Evolutionary conservation across 129 eudicot species (phyloP).

Genomic region (Tagetes erecta): DNA sequence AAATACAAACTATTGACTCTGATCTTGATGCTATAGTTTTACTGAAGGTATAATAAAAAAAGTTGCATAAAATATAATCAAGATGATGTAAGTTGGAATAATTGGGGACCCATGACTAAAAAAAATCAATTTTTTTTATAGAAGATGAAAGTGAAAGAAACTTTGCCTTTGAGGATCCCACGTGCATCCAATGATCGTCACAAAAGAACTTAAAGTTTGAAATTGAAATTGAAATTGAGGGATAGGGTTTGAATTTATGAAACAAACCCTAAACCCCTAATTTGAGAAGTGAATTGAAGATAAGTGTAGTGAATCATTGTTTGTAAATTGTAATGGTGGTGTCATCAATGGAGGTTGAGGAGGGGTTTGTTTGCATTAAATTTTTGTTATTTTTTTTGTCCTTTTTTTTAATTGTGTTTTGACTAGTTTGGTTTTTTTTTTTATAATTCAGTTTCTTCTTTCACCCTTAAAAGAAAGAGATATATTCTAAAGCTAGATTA

Average conservation of each 20-base stretch:
- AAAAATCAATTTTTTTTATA: background rate
- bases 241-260: slow-evolving; percentile 19
- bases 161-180: slow-evolving; percentile 43
- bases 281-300: slow-evolving; percentile 14
- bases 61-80: slow-evolving; percentile 6
- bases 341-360: slow-evolving; percentile 7
- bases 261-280: background rate
- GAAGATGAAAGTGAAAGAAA: slow-evolving; percentile 34
- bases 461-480: too few relatives aligned
- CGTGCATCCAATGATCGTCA: slow-evolving; percentile 54
- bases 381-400: background rate
- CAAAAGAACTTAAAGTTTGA: slow-evolving; percentile 24
- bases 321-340: background rate
- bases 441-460: too few relatives aligned
- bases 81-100: slow-evolving; percentile 30
- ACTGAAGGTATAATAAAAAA: slow-evolving; percentile 17
- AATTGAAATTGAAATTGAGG: slow-evolving; percentile 22
- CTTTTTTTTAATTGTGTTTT: too few relatives aligned
- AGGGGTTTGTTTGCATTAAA: background rate
- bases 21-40: slow-evolving; percentile 24
- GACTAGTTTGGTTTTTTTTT: too few relatives aligned
- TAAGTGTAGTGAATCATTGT: slow-evolving; percentile 1
- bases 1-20: slow-evolving; percentile 31
- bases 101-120: slow-evolving; percentile 11
- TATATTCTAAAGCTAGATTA: too few relatives aligned